These are phyloP conservation scores for Fagopyrum esculentum DNA, from an alignment of 148 eudicot genomes.

Conservation along the genomic window DNA sequence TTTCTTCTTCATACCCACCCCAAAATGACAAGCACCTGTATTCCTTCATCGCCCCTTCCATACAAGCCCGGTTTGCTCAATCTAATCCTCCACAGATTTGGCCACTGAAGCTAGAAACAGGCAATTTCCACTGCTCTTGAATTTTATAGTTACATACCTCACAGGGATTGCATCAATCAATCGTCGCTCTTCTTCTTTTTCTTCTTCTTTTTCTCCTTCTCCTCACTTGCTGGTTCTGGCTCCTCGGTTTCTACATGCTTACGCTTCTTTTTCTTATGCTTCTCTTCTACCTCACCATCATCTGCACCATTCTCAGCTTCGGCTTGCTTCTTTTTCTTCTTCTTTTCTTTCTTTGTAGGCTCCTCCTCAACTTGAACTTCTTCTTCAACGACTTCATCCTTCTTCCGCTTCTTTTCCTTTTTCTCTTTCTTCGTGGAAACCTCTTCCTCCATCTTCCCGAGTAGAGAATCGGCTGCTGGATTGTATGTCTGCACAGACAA, in stretches of 20 bases:
- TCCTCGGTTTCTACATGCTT: constrained; percentile 57
- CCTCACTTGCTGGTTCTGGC: constrained; percentile 21
- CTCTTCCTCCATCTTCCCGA: constrained; percentile 21
- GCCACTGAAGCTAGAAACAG: background rate
- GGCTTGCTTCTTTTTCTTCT: constrained; percentile 13
- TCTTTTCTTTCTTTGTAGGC: constrained; percentile 11
- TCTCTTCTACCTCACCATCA: constrained; percentile 19
- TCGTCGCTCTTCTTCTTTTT: constrained; percentile 55
- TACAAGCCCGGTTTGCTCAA: background rate
- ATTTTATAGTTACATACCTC: background rate
- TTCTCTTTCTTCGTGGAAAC: constrained; percentile 3
- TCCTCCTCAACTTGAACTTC: background rate
- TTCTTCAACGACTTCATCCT: constrained; percentile 14
- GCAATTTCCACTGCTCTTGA: background rate
- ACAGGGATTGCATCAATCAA: constrained; percentile 18
- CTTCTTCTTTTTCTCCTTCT: constrained; percentile 46
- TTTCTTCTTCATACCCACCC: background rate
- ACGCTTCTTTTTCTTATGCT: constrained; percentile 69
- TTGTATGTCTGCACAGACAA: constrained; percentile 52
- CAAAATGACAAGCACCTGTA: background rate
- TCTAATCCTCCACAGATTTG: background rate
- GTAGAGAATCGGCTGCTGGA: constrained; percentile 63
- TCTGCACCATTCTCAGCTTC: constrained; percentile 4
- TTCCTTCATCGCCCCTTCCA: background rate
- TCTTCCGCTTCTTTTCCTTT: constrained; percentile 31